Evolutionary conservation across 83 land plant genomes (phyloP).

Genomic region (Diphasiastrum complanatum): DNA sequence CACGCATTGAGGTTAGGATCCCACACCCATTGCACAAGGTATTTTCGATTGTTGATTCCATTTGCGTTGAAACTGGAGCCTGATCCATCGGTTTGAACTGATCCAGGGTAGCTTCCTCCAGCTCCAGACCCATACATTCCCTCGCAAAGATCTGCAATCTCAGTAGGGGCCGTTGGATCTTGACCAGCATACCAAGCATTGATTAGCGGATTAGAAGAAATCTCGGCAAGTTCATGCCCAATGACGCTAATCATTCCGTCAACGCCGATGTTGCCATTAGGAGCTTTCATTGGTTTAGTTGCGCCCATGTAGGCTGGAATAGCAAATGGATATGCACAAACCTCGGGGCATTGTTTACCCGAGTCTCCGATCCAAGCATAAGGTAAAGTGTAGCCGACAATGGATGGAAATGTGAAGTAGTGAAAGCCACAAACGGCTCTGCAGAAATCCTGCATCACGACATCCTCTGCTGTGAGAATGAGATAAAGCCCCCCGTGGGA

Average conservation of each 20-base stretch:
- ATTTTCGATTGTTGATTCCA: conserved; percentile 50
- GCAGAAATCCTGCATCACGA: conserved; percentile 74
- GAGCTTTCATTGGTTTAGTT: conserved; percentile 39
- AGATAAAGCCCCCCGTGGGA: conserved; percentile 57
- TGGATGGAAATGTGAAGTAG: conserved; percentile 66
- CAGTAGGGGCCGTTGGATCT: conserved; percentile 84
- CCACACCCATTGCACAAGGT: conserved; percentile 86
- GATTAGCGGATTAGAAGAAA: conserved; percentile 64
- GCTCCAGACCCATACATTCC: conserved; percentile 85
- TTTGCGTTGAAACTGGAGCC: conserved; percentile 62
- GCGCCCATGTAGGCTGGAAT: conserved; percentile 42
- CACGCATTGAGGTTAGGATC: conserved; percentile 51
- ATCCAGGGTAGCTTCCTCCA: conserved; percentile 74
- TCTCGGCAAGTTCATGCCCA: conserved; percentile 72
- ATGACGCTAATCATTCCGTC: conserved; percentile 86
- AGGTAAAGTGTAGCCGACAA: conserved; percentile 70
- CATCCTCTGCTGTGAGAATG: conserved; percentile 65
- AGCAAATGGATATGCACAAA: conserved; percentile 87
- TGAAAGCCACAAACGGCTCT: conserved; percentile 71
- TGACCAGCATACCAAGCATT: conserved; percentile 95
- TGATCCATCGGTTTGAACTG: conserved; percentile 39
- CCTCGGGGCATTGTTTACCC: conserved; percentile 54
- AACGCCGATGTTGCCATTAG: conserved; percentile 74
- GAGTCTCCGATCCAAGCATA: conserved; percentile 94
- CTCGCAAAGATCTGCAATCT: conserved; percentile 86